Evolutionary conservation across 192 early-diverging fungal genomes (phyloP).

Genomic region (Coemansia sp.): DNA sequence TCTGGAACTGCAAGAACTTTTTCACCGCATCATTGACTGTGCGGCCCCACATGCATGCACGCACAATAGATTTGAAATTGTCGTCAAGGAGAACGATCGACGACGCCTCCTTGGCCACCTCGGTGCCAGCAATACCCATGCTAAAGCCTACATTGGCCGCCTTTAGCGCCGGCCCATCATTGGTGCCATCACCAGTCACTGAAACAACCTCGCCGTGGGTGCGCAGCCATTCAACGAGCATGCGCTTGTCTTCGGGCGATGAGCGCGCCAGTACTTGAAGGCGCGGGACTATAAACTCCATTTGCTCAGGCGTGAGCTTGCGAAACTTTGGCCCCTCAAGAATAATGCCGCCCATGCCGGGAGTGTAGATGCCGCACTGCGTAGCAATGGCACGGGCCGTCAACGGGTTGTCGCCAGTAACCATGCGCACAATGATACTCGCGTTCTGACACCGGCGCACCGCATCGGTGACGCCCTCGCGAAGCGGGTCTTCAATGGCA

Average conservation of each 20-base stretch:
- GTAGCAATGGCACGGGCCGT: conserved; percentile 94
- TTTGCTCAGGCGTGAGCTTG: conserved; percentile 73
- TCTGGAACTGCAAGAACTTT: conserved; percentile 98
- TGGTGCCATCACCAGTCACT: conserved; percentile 99
- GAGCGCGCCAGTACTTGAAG: conserved; percentile 94
- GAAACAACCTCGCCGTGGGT: conserved; percentile 92
- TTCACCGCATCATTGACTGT: conserved; percentile 94
- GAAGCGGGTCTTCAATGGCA: conserved; percentile 96
- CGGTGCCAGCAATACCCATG: conserved; percentile 99
- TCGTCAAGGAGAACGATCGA: conserved; percentile 97
- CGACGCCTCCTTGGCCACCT: conserved; percentile 99
- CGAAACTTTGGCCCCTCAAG: conserved; percentile 97
- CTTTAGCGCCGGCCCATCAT: conserved; percentile 94
- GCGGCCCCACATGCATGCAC: conserved; percentile 97
- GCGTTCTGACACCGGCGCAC: conserved; percentile 86
- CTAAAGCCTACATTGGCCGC: conserved; percentile 95
- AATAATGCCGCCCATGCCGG: conserved; percentile 73
- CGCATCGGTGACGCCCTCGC: conserved; percentile 90
- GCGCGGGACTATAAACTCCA: conserved; percentile 88
- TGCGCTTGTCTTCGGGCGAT: conserved; percentile 94
- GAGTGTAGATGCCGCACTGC: conserved; percentile 87
- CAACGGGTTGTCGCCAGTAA: conserved; percentile 94
- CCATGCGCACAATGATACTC: conserved; percentile 96
- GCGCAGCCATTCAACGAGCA: conserved; percentile 86
- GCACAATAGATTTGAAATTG: conserved; percentile 96